Base-by-base conservation (phyloP, 1,284 basidiomycete species). In the Porogramme epimiltina region DNA sequence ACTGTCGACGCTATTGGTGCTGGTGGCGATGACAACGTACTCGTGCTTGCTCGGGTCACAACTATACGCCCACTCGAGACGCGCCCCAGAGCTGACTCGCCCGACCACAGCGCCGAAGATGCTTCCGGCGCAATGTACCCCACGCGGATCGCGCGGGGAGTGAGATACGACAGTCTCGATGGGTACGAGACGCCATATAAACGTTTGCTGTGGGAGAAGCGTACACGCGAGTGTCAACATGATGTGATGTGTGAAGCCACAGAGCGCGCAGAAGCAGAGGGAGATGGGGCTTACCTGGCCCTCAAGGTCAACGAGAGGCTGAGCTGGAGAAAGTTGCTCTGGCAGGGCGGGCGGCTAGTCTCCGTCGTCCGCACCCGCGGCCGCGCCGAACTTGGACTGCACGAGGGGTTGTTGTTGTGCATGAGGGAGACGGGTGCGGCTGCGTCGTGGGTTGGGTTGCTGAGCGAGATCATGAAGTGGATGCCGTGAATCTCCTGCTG, bases 251-350 rank as follows among this genome's bases (percentile, higher is more conserved):
- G 6, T 15, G 22, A 3, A 11, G 4, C 2, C 13, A 42, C 24
- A 23, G 24, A 28, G 26, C 6, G 20, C 11, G 8, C 9, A 25
- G 15, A 23, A 6, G n/a, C n/a, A n/a, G n/a, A n/a, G n/a, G n/a
- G 42, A 28, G 5, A 19, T 19, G 23, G 48, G 13, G 58, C 77
- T 58, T 60, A 84, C 84, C 78, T 81, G 19, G 78, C 75, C 16
- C 72, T 68, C 59, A 87, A 67, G 13, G 83, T 85, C 33, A 84
- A 84, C 24, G 75, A 76, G 19, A 75, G 59, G 23, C 80, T 77
- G 54, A 89, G 68, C 50, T 79, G 75, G 36, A 85, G 79, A 67
- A 89, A 89, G 64, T 60, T 67, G 55, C 66, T 68, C 20, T 82
- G 84, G 68, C 89, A 89, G 11, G 87, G 68, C 9, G 87, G 86